phyloP scores from a whole-genome alignment of 2,329 filamentous ascomycete genomes.

The Monilinia polystroma region DNA sequence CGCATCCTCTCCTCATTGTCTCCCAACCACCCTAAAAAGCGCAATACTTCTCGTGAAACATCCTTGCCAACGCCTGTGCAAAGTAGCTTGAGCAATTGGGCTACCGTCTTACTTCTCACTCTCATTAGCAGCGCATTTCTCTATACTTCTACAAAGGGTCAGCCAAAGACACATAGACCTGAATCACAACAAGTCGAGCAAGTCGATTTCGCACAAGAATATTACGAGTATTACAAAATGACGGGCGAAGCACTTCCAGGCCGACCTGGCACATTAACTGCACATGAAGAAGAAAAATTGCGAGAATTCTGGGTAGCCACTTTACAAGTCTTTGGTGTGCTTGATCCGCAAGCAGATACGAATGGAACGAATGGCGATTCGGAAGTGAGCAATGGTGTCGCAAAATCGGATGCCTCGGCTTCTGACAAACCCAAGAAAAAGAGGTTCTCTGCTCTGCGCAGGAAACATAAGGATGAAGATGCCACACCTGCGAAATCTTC shows the following conservation, averaged over 20 bases:
- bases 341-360: constrained; percentile 40
- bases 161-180: constrained; percentile 15
- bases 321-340: constrained; percentile 72
- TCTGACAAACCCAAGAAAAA: constrained; percentile 70
- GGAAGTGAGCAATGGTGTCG: constrained; percentile 30
- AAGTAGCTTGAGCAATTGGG: constrained; percentile 20
- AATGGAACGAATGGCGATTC: constrained; percentile 34
- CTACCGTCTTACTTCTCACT: constrained; percentile 20
- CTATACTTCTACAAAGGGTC: constrained; percentile 21
- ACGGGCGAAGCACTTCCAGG: constrained; percentile 57
- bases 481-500: constrained; percentile 43
- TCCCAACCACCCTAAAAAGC: background rate
- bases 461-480: constrained; percentile 56
- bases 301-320: constrained; percentile 80
- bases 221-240: constrained; percentile 41
- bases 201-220: constrained; percentile 20
- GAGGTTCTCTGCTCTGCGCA: constrained; percentile 67
- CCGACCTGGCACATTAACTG: constrained; percentile 81
- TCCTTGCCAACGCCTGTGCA: constrained; percentile 6
- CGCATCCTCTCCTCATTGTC: constrained; percentile 8
- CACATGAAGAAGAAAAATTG: constrained; percentile 84
- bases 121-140: constrained; percentile 25
- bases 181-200: constrained; percentile 10
- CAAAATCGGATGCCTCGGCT: constrained; percentile 30
- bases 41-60: constrained; percentile 19